A percentile compares a stretch with the other conserved stretches of the same genome.
phyloP scores from a whole-genome alignment of 2,329 filamentous ascomycete species.

The Alternaria sp. region DNA sequence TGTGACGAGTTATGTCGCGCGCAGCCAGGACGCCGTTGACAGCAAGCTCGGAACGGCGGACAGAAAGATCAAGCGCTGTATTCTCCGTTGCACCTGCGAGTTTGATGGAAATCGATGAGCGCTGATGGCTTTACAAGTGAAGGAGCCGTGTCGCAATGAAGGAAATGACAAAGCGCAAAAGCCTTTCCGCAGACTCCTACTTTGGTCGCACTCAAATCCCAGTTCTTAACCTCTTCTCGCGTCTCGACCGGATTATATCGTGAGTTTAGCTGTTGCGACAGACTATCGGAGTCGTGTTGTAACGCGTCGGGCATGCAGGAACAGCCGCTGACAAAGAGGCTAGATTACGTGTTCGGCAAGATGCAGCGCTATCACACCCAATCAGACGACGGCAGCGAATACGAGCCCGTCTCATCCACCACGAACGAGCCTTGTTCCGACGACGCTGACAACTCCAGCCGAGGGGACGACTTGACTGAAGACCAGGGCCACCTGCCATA shows the following conservation, averaged over 20 bases:
- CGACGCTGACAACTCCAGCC: constrained; percentile 8
- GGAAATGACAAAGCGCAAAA: constrained; percentile 4
- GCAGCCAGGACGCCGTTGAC: neutral
- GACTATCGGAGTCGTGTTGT: constrained; percentile 1
- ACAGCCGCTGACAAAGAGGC: constrained; percentile 23
- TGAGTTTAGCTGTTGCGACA: neutral
- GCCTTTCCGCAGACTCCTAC: neutral
- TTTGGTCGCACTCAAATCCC: neutral
- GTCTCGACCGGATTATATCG: neutral
- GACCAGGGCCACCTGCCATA: neutral
- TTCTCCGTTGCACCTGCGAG: neutral
- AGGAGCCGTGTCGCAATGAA: constrained; percentile 10
- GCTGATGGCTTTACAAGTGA: constrained; percentile 24
- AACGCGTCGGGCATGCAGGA: constrained; percentile 2
- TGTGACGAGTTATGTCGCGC: neutral
- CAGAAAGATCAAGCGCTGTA: neutral
- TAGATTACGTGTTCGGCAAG: constrained; percentile 37
- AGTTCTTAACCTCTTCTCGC: neutral
- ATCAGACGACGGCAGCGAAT: constrained; percentile 24
- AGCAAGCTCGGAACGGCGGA: neutral
- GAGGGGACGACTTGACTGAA: constrained; percentile 6
- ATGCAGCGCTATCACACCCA: constrained; percentile 26
- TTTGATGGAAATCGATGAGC: constrained; percentile 27
- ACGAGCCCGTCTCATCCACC: constrained; percentile 16
- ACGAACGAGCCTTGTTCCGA: constrained; percentile 7